Conservation (phyloP, 257 asterid genomes). For the Lithospermum erythrorhizon region DNA sequence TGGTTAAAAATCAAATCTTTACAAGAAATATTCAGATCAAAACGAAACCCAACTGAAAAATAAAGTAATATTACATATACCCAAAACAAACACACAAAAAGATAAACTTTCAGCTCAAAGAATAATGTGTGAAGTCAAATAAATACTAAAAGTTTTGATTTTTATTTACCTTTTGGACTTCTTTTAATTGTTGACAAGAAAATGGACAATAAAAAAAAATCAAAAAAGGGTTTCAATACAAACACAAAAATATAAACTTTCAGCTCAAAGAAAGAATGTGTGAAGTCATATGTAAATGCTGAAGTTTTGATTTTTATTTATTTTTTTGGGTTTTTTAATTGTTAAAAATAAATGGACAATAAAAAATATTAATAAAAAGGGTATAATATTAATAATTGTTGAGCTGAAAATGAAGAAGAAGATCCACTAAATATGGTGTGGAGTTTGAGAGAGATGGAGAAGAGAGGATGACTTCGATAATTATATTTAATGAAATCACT, state of each 20-base stretch:
- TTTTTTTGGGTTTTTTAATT: neutral
- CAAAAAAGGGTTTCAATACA: no score
- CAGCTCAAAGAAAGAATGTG: no score
- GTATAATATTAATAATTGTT: neutral
- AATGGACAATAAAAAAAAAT: no score
- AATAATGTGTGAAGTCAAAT: neutral
- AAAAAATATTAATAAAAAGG: no score
- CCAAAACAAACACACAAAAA: neutral
- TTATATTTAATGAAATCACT: no score
- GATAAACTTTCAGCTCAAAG: conserved; percentile 4
- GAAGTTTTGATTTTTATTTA: neutral
- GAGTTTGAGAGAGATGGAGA: conserved; percentile 11
- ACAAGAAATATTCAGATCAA: neutral
- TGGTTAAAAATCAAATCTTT: neutral
- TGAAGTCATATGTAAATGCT: neutral
- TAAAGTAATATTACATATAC: neutral
- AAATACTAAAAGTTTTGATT: neutral
- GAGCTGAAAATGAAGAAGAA: conserved; percentile 1
- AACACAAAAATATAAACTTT: no score
- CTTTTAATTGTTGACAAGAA: no score
- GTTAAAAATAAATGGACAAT: no score
- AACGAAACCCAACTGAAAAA: conserved; percentile 9
- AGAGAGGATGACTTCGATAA: neutral
- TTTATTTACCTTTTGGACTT: no score
- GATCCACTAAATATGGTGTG: conserved; percentile 14